Base-by-base conservation (phyloP, 352 stramenopile species). In the Achlya hypogyna region DNA sequence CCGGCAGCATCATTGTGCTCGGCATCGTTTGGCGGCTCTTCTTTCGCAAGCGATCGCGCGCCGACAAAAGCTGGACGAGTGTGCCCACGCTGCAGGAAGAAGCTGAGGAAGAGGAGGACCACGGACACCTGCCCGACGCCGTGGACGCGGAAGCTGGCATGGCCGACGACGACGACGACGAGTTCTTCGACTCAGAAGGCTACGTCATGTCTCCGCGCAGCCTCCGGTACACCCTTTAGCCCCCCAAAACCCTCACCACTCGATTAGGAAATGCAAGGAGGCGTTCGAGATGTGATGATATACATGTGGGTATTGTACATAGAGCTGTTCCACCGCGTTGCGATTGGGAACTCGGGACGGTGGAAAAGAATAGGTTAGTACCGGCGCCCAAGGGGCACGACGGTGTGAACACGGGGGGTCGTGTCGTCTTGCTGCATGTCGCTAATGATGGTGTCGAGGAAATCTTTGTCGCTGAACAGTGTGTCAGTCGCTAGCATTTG, bases 111-210 rank as follows among this genome's bases (percentile, higher is more conserved):
- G 49, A 56, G 31, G 49, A 56, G 25, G 10, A 56, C 25, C 49
- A 56, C 25, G 49, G 49, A 12, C 12, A n/a, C 12, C 31, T 56
- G 2, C 49, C 47, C 31, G 51, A 67, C 32, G 38, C 27, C 18
- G 60, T 35, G 2, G 60, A 67, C 40, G 60, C n/a, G 2, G 60
- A 67, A 35, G 60, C 51, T 31, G 29, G 42, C 51, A n/a, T 23
- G 22, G 42, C 22, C 31, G 47, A 67, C 6, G 60, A 67, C 34
- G 60, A 67, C 22, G 59, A 54, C 43, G 60, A 67, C 51, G 60
- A 67, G 32, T 67, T 67, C 23, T 67, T 67, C 32, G 60, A 67
- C 32, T 67, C 60, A n/a, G 60, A 67, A 58, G 60, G 60, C 20
- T 67, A 67, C 32, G 60, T 67, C 45, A 67, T 67, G 60, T 67